These are phyloP conservation scores for Neurospora sp. DNA, from an alignment of 2,329 filamentous ascomycete species.

Conservation along the genomic window DNA sequence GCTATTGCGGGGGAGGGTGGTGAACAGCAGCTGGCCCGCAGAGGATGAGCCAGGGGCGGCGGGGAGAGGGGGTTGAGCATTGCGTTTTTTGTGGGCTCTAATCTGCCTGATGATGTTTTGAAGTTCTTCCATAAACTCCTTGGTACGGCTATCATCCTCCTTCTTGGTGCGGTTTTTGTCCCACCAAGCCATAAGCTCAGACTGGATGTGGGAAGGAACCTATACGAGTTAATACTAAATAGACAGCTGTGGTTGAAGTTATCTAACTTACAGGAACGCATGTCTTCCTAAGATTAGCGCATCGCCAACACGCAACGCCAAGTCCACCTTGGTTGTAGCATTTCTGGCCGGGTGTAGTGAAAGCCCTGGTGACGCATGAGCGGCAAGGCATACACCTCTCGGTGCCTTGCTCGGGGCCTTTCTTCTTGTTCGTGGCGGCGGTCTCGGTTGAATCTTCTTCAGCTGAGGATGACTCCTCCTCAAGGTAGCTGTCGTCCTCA, in stretches of 20 bases:
- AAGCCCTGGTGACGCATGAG: background rate
- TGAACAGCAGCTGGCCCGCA: background rate
- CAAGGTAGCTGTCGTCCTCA: background rate
- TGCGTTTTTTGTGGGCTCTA: background rate
- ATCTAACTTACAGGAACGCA: background rate
- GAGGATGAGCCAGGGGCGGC: background rate
- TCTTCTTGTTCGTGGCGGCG: background rate
- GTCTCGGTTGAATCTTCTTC: background rate
- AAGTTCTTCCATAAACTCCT: background rate
- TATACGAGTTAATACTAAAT: background rate
- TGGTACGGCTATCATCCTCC: background rate
- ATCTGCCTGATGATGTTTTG: background rate
- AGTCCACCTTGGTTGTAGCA: background rate
- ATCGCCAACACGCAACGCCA: background rate
- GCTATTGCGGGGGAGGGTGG: background rate
- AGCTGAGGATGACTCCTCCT: background rate
- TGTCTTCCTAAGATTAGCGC: background rate
- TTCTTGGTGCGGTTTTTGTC: background rate
- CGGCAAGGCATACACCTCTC: background rate
- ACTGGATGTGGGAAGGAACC: background rate
- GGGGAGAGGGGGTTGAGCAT: background rate
- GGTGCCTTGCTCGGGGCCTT: background rate
- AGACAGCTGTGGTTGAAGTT: background rate
- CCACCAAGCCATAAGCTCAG: background rate
- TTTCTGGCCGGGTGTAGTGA: background rate